phyloP scores from a whole-genome alignment of 495 filamentous ascomycete species.

The Penicillium coprophilum region DNA sequence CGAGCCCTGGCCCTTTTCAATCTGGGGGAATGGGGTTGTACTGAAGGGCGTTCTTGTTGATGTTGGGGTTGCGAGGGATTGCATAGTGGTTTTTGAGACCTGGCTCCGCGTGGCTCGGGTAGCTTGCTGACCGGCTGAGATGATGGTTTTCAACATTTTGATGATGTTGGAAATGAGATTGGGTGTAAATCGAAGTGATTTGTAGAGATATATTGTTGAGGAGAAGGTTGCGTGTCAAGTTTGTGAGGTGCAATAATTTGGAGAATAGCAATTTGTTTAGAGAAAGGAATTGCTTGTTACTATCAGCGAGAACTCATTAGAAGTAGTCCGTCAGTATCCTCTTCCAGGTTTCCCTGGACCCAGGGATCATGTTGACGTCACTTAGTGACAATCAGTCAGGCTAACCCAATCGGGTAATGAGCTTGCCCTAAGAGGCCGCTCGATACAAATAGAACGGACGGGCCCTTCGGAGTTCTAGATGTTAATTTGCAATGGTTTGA shows the following conservation, averaged over 20 bases:
- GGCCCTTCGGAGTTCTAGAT: neutral
- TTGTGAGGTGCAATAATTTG: neutral
- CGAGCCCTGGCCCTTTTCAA: constrained; percentile 36
- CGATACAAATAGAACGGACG: neutral
- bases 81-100: neutral
- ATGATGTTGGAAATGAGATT: neutral
- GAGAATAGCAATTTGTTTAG: neutral
- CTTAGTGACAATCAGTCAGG: neutral
- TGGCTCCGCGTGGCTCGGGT: constrained; percentile 6
- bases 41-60: constrained; percentile 14
- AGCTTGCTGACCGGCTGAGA: constrained; percentile 25
- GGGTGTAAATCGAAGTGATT: neutral
- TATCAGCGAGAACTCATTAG: neutral
- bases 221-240: neutral
- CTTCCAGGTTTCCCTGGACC: constrained; percentile 19
- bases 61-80: constrained; percentile 2
- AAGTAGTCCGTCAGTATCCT: neutral
- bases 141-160: constrained; percentile 30
- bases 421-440: constrained; percentile 16
- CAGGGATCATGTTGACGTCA: constrained; percentile 42
- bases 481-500: neutral
- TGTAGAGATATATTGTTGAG: neutral
- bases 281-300: neutral
- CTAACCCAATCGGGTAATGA: constrained; percentile 24
- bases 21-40: constrained; percentile 19